Percentiles rank a stretch among this genome's conserved stretches.
Evolutionary conservation across 169 alveolate species (phyloP).

Genomic region (Pseudocohnilembus persalinus): DNA sequence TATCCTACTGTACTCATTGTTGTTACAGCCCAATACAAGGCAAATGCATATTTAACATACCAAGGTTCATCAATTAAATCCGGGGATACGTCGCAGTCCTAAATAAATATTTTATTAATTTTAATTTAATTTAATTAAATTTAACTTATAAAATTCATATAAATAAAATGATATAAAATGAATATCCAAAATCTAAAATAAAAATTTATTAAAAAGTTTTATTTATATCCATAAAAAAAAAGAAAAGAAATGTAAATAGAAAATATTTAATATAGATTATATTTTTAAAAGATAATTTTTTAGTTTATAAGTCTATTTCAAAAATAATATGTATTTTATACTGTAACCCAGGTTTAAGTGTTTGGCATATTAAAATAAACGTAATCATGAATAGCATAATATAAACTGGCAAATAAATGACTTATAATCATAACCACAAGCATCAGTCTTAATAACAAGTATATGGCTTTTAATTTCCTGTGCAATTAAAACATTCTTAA

Average conservation of each 20-base stretch:
- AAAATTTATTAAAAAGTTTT: no score
- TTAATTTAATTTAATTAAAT: no score
- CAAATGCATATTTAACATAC: conserved; percentile 15
- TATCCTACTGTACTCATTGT: conserved; percentile 38
- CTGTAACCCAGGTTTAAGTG: neutral
- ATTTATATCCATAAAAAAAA: no score
- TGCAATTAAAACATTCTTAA: neutral
- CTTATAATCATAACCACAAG: conserved; percentile 5
- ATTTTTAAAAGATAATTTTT: no score
- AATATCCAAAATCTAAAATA: no score
- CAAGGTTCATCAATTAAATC: conserved; percentile 18
- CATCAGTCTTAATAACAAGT: neutral
- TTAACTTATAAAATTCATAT: no score
- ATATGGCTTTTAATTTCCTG: conserved; percentile 9
- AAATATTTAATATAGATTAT: no score
- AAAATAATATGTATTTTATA: no score
- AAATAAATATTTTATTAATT: no score
- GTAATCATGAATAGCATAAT: neutral
- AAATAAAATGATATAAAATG: no score
- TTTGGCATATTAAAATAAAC: neutral
- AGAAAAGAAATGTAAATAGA: no score
- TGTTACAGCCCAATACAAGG: conserved; percentile 30
- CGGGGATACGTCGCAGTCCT: no score
- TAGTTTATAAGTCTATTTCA: neutral
- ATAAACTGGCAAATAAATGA: conserved; percentile 8